Evolutionary conservation across 139 green algal species (phyloP), one percentile per base, ranked within the genome.

Genomic region (Protoeuglena noctilucae): DNA sequence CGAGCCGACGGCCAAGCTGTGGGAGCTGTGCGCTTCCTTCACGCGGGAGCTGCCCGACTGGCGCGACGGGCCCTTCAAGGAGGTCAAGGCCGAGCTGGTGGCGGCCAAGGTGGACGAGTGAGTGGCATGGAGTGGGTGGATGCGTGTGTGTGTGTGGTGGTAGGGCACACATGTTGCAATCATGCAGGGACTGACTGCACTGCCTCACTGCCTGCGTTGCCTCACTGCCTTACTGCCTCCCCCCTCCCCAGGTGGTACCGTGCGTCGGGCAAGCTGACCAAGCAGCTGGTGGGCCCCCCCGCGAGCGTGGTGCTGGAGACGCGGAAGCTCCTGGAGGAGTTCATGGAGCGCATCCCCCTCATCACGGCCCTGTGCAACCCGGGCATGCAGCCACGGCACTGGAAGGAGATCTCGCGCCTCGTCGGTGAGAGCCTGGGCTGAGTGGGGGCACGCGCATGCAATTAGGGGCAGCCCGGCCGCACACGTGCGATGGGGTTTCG

Each of bases 311-410:
- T 70, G 24, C 45, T 43, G n/a, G 56, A 62, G 30, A 56, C 79
- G 56, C 68, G 76, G 9, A 50, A 47, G 24, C 64, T 72, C 55
- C 58, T 89, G 60, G 64, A 83, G 62, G 66, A 75, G 29, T 89
- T 89, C 66, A 81, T 68, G 51, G 57, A 59, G 34, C 58, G 60
- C 51, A 27, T 73, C 17, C 69, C 69, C 28, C 54, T 77, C 26
- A 68, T 77, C 48, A 57, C 52, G 16, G 65, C 65, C 25, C 53
- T 77, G 53, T 57, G 69, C 51, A 77, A 77, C 61, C 65, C 69
- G 1, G 69, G 69, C 28, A 39, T 77, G 58, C 58, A 57, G 2
- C 61, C 73, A 26, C 61, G 69, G 1, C 69, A 77, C 61, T 77
- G 69, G 70, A 57, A 75, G 22, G 61, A 64, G 48, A 81, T 89